Percentiles rank a stretch among this genome's conserved stretches.
phyloP scores from a whole-genome alignment of 495 filamentous ascomycete genomes.

The Aspergillus haitiensis region DNA sequence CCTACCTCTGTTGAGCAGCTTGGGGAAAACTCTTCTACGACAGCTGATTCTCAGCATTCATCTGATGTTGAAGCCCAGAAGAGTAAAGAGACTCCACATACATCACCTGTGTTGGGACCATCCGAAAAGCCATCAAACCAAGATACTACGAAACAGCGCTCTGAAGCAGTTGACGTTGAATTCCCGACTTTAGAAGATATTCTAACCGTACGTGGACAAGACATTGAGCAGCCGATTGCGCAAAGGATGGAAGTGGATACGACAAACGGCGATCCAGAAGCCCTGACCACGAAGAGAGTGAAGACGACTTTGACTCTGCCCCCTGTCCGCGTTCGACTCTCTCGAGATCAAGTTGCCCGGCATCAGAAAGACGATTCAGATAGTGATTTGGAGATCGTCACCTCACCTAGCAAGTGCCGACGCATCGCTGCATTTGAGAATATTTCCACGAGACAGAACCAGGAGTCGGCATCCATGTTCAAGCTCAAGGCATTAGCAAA shows the following conservation, averaged over 20 bases:
- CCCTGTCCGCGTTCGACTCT: constrained; percentile 43
- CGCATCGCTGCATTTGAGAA: constrained; percentile 66
- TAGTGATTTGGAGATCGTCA: constrained; percentile 64
- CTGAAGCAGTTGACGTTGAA: constrained; percentile 12
- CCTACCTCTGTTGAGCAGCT: constrained; percentile 23
- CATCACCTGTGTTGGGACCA: constrained; percentile 43
- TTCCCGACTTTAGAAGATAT: constrained; percentile 27
- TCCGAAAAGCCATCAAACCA: constrained; percentile 25
- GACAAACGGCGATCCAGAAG: constrained; percentile 4
- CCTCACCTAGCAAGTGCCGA: constrained; percentile 42
- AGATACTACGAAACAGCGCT: constrained; percentile 20
- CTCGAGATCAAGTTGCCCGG: constrained; percentile 38
- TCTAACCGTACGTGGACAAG: constrained; percentile 11
- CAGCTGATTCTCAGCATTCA: constrained; percentile 44
- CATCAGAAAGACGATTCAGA: constrained; percentile 58
- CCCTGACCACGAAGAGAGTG: constrained; percentile 11
- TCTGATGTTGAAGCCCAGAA: constrained; percentile 51
- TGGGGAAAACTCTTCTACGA: constrained; percentile 39
- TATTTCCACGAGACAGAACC: constrained; percentile 54
- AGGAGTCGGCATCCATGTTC: constrained; percentile 65
- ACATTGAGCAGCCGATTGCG: constrained; percentile 14
- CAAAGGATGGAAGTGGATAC: constrained; percentile 8
- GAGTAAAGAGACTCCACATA: constrained; percentile 50
- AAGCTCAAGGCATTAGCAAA: constrained; percentile 73
- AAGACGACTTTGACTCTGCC: constrained; percentile 30